A percentile compares a stretch with the other conserved stretches of the same genome.
phyloP scores from a whole-genome alignment of 192 early-diverging fungal species.

The Backusella tarrabulga region DNA sequence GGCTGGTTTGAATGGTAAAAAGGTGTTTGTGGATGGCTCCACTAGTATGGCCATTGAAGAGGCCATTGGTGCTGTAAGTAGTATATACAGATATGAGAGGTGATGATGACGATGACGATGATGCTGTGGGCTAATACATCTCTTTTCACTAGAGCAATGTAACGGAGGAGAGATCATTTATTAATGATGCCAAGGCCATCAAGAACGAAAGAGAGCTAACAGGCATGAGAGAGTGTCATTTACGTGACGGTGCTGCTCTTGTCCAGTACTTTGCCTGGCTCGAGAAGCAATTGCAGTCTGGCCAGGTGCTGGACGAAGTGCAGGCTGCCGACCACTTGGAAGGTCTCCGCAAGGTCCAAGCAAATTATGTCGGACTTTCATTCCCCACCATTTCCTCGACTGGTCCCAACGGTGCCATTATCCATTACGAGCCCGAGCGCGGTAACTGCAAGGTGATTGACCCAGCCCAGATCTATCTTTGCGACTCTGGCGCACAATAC shows the following conservation, averaged over 20 bases:
- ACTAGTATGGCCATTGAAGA: conserved; percentile 73
- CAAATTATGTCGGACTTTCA: conserved; percentile 86
- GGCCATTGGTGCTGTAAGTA: conserved; percentile 60
- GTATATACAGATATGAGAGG: neutral
- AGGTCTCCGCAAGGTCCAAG: conserved; percentile 66
- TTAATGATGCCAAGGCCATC: conserved; percentile 83
- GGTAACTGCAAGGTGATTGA: conserved; percentile 76
- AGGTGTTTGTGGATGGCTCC: conserved; percentile 60
- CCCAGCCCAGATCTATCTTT: conserved; percentile 79
- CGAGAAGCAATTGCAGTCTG: conserved; percentile 79
- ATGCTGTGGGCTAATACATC: neutral
- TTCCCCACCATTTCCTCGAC: conserved; percentile 96
- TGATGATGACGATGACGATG: too few species aligned
- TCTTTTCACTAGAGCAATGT: conserved; percentile 38
- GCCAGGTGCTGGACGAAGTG: conserved; percentile 71
- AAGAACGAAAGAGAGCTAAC: conserved; percentile 90
- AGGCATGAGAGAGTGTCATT: conserved; percentile 90
- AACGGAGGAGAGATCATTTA: conserved; percentile 59
- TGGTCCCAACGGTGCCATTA: conserved; percentile 94
- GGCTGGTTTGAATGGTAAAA: conserved; percentile 21
- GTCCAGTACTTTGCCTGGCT: conserved; percentile 92
- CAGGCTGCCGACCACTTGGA: conserved; percentile 85
- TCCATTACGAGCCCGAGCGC: conserved; percentile 92
- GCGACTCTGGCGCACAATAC: conserved; percentile 97
- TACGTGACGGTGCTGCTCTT: conserved; percentile 86